Evolutionary conservation across 2,329 filamentous ascomycete genomes (phyloP).

Genomic region (Colletotrichum euphorbiae): DNA sequence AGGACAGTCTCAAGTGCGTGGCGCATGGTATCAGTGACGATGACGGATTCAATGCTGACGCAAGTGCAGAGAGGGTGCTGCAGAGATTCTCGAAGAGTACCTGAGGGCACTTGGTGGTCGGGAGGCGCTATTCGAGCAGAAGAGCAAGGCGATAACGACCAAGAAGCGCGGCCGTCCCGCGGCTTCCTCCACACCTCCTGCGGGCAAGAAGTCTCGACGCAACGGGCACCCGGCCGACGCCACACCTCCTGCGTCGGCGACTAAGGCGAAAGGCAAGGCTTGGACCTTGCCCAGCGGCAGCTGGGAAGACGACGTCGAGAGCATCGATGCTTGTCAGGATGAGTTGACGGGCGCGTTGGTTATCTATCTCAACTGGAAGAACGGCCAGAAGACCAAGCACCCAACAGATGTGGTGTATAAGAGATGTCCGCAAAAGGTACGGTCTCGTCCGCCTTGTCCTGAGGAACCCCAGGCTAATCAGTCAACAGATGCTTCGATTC

Average conservation of each 20-base stretch:
- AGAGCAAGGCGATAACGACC: slow-evolving; percentile 60
- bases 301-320: slow-evolving; percentile 80
- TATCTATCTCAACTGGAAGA: slow-evolving; percentile 80
- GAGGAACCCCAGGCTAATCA: background rate
- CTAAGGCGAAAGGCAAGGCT: slow-evolving; percentile 50
- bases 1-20: slow-evolving; percentile 73
- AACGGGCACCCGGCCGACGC: slow-evolving; percentile 62
- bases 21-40: background rate
- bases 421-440: slow-evolving; percentile 82
- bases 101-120: slow-evolving; percentile 72
- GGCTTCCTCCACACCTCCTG: slow-evolving; percentile 50
- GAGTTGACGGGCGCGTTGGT: slow-evolving; percentile 68
- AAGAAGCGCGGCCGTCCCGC: slow-evolving; percentile 70
- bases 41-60: background rate
- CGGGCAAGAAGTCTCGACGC: slow-evolving; percentile 59
- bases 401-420: slow-evolving; percentile 75
- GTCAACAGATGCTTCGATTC: slow-evolving; percentile 66
- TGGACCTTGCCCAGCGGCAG: slow-evolving; percentile 78
- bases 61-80: slow-evolving; percentile 63
- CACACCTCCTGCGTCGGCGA: slow-evolving; percentile 60
- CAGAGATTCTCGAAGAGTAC: slow-evolving; percentile 73
- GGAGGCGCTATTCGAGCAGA: slow-evolving; percentile 63
- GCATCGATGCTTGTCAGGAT: slow-evolving; percentile 79
- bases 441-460: slow-evolving; percentile 29
- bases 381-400: slow-evolving; percentile 80